phyloP scores from a whole-genome alignment of 2,329 filamentous ascomycete species.

The Cladosporium sp. region DNA sequence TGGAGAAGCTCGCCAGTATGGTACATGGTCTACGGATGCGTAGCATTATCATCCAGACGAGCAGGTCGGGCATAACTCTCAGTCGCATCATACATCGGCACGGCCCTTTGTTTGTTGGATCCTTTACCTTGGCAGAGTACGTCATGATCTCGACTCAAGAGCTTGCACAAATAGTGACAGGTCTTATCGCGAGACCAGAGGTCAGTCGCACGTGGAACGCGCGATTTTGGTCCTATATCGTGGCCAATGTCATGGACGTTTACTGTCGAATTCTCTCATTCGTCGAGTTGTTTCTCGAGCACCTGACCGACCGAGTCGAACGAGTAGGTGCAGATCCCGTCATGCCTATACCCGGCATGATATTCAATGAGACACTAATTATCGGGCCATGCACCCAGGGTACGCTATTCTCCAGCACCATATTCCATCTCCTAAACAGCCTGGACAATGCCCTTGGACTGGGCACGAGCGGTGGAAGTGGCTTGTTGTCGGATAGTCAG shows the following conservation, averaged over 20 bases:
- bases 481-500: not conserved
- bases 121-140: not conserved
- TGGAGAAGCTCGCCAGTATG: not conserved
- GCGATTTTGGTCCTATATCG: not conserved
- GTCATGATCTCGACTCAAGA: not conserved
- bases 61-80: not conserved
- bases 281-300: not conserved
- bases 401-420: not conserved
- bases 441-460: not conserved
- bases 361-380: not conserved
- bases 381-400: not conserved
- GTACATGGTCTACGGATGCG: not conserved
- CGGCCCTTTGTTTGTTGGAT: not conserved
- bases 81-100: not conserved
- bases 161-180: not conserved
- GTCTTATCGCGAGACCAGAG: not conserved
- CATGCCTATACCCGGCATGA: not conserved
- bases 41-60: not conserved
- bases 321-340: not conserved
- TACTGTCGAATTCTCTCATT: not conserved
- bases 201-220: not conserved
- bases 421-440: not conserved
- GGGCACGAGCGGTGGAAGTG: not conserved
- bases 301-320: not conserved
- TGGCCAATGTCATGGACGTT: not conserved